Conservation (phyloP, 2,329 filamentous ascomycete species). For the Trichoderma citrinoviride region DNA sequence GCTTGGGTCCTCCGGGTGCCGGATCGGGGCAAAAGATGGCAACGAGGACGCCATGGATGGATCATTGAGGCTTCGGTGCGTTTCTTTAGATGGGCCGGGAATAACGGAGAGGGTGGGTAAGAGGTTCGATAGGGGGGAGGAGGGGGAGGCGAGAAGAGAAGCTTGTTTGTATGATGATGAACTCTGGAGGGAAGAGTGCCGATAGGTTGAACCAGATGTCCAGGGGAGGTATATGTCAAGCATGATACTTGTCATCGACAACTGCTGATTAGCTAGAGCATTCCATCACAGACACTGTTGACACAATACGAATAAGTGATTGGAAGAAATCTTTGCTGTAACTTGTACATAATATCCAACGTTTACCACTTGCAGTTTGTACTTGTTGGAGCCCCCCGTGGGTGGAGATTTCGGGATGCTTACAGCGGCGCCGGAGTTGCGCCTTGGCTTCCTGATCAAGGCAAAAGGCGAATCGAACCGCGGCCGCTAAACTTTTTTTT, state of each 20-base stretch:
- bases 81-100: neutral
- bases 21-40: constrained; percentile 15
- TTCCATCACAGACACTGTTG: too few species aligned
- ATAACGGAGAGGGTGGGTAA: neutral
- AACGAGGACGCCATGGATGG: constrained; percentile 7
- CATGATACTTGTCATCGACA: too few species aligned
- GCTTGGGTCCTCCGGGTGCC: constrained; percentile 2
- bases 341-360: too few species aligned
- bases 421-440: constrained; percentile 15
- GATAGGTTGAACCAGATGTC: too few species aligned
- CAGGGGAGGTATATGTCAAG: too few species aligned
- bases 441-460: constrained; percentile 26
- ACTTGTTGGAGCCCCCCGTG: too few species aligned
- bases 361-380: too few species aligned
- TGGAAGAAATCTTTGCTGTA: too few species aligned
- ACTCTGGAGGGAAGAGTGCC: neutral
- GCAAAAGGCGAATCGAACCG: constrained; percentile 17
- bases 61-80: neutral
- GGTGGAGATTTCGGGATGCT: neutral
- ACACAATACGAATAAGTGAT: too few species aligned
- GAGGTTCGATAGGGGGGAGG: neutral
- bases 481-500: constrained; percentile 10
- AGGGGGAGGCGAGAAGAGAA: neutral
- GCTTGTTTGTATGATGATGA: neutral
- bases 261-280: too few species aligned